Conservation (phyloP, 768 basidiomycete genomes). For the Asterophora lycoperdoides region DNA sequence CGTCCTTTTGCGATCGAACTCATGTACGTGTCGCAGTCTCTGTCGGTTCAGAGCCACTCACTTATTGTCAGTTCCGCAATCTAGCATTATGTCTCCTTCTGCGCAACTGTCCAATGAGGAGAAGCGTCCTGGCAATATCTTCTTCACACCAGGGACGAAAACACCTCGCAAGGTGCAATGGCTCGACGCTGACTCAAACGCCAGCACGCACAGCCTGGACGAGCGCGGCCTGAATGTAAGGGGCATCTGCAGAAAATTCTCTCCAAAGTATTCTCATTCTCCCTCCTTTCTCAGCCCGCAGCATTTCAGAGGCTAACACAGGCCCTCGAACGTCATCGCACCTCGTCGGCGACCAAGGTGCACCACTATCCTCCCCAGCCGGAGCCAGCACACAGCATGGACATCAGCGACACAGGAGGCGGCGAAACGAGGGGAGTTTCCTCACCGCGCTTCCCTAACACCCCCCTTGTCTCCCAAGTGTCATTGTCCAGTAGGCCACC, state of each 20-base stretch:
- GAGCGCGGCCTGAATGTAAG: conserved; percentile 52
- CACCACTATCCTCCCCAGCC: conserved; percentile 29
- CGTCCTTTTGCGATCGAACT: no score
- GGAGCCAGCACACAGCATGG: conserved; percentile 9
- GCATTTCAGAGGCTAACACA: conserved; percentile 42
- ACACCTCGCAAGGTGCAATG: conserved; percentile 54
- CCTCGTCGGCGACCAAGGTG: conserved; percentile 21
- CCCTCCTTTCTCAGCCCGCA: conserved; percentile 31
- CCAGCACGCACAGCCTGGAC: conserved; percentile 42
- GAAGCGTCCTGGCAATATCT: conserved; percentile 7
- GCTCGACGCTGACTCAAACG: conserved; percentile 28
- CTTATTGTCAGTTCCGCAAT: not conserved
- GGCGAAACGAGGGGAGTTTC: no score
- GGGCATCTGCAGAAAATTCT: conserved; percentile 2
- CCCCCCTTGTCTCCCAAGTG: not conserved
- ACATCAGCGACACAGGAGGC: conserved; percentile 6
- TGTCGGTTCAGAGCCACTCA: not conserved
- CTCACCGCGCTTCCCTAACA: not conserved
- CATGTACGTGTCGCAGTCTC: not conserved
- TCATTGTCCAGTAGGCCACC: not conserved
- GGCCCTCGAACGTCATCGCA: conserved; percentile 49
- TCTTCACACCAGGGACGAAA: conserved; percentile 29
- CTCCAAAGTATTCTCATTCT: not conserved
- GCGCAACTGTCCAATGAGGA: conserved; percentile 1
- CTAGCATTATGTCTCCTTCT: conserved; percentile 3